These are phyloP conservation scores for Lyophyllum atratum DNA, from an alignment of 768 basidiomycete genomes.

Conservation along the genomic window DNA sequence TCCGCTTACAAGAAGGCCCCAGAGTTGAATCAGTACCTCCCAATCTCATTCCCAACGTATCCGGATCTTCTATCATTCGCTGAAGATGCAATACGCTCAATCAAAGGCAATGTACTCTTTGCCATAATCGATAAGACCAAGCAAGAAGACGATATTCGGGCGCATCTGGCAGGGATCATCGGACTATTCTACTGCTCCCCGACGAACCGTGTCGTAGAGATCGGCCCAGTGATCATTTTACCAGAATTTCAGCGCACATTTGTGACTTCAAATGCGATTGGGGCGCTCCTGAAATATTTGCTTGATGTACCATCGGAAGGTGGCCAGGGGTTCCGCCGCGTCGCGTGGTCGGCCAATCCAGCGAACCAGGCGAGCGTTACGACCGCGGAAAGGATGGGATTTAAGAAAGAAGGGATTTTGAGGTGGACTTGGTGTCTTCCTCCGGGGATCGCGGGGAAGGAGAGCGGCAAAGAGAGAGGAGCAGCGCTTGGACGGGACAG, in stretches of 20 bases:
- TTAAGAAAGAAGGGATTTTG: constrained; percentile 46
- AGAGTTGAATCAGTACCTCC: constrained; percentile 40
- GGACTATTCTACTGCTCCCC: constrained; percentile 40
- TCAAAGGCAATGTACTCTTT: constrained; percentile 35
- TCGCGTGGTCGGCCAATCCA: constrained; percentile 53
- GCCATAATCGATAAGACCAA: constrained; percentile 51
- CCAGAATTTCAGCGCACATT: constrained; percentile 50
- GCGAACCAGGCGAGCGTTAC: constrained; percentile 44
- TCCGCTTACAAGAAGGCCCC: constrained; percentile 23
- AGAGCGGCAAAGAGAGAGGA: constrained; percentile 26
- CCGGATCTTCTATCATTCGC: constrained; percentile 30
- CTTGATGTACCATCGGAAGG: constrained; percentile 37
- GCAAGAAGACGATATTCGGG: constrained; percentile 17
- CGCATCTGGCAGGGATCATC: constrained; percentile 50
- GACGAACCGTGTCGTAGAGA: constrained; percentile 39
- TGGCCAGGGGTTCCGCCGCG: constrained; percentile 54
- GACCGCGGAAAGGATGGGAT: constrained; percentile 55
- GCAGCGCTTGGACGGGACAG: constrained; percentile 40
- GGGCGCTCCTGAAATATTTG: constrained; percentile 40
- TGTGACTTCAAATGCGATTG: constrained; percentile 48
- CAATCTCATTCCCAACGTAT: constrained; percentile 32
- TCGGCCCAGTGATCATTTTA: constrained; percentile 50
- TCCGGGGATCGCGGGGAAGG: constrained; percentile 29
- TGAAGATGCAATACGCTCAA: constrained; percentile 24
- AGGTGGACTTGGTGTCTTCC: constrained; percentile 51